Evolutionary conservation across 768 basidiomycete species (phyloP), one percentile per base, ranked within the genome.

Genomic region (Pleurotus eryngii): DNA sequence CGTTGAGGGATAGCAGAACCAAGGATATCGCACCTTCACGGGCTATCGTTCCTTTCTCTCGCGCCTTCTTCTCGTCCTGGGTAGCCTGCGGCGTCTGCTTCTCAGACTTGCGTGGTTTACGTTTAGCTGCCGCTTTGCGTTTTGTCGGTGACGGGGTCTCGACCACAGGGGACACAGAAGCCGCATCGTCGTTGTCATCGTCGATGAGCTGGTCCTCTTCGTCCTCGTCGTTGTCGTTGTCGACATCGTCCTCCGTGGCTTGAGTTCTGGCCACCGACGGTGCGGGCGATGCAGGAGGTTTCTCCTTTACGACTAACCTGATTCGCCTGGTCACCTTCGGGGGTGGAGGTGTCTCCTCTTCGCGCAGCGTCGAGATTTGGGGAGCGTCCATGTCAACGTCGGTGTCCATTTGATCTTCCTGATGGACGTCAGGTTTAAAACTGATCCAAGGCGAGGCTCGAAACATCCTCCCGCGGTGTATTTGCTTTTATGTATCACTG

Each of bases 121-220:
- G 51, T 54, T 54, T 54, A 5, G 51, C 51, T 40, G 51, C 51
- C 39, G 37, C 37, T 42, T 54, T 54, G 38, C 51, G 51, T 26
- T 54, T 54, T 4, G 69, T 57, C 20, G 70, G 68, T 22, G 67
- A 59, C 24, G 68, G 61, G 26, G 65, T 62, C 51, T 73, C 71
- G 20, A 72, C 63, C 9, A 72, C 68, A 56, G 70, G 72, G 58
- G 65, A 60, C 18, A 66, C 57, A 38, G 68, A 65, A 30, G 70
- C 71, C 39, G 73, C 69, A 49, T 70, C 65, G 56, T 71, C 70
- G 58, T 81, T 80, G 51, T 87, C 86, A 58, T 89, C 89, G 69
- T 92, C 89, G 62, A 90, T 86, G 61, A 91, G 81, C 63, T 90
- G 84, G 73, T 92, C 89, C 71, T 90, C 87, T 68, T 89, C 83